Evolutionary conservation across 2,329 filamentous ascomycete species (phyloP), one percentile per base, ranked within the genome.

Genomic region (Fusarium acutatum): DNA sequence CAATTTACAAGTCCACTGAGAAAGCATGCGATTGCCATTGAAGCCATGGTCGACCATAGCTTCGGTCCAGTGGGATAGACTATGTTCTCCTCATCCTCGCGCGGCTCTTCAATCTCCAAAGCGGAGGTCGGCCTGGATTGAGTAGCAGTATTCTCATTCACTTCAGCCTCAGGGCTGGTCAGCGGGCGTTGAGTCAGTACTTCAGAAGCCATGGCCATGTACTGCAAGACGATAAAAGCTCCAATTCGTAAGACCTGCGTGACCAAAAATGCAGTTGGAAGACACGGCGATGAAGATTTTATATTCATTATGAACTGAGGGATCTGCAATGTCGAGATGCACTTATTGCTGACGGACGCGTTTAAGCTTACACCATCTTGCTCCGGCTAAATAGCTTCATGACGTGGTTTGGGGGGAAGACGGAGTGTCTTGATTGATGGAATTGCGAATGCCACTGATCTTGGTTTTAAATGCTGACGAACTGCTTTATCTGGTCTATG

Each of bases 21-120:
- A 7, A 75, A 78, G 5, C 74, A 69, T 0, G 68, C 68, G 8
- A 78, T 77, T 12, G 66, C 67, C 37, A 77, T 72, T 2, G 75
- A 77, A 2, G 46, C 66, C 75, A 77, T 78, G 2, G 75, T 78
- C 4, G 72, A 77, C 75, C 75, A 77, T 2, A 77, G 68, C 30
- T 78, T 78, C 6, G 63, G 68, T 1, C 75, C 74, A 2, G 68
- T 62, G 0, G 75, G 75, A 14, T 73, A 77, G 2, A 28, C 20
- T 1, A 44, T 43, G 2, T 47, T 47, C 0, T 75, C 70, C 11
- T 64, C 60, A 20, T 35, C 43, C 32, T 66, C 28, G 1, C 7
- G 43, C 6, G 52, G 52, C 2, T 75, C 67, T 40, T 74, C 72
- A 0, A 75, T 20, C 11, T 74, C 65, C 0, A 77, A 11, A 0